Evolutionary conservation across 176 grass and related monocot species (phyloP).

Genomic region (Bothriochloa decipiens): DNA sequence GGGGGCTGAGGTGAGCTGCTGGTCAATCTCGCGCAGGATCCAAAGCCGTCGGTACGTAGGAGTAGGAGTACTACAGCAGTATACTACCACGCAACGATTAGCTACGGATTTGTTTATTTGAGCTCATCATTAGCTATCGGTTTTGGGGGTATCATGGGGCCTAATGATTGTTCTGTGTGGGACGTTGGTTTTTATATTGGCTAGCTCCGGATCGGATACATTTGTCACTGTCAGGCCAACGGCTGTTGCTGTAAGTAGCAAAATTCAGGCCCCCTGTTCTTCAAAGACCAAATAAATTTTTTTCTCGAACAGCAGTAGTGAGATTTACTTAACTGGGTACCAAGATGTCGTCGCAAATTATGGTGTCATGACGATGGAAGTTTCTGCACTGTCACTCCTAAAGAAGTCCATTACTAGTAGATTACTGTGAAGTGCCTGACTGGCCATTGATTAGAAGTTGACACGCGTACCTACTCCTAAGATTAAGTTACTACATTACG

Average conservation of each 20-base stretch:
- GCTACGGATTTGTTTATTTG: not conserved
- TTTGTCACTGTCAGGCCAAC: not conserved
- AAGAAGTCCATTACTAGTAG: not conserved
- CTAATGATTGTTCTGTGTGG: conserved; percentile 30
- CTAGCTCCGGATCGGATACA: not conserved
- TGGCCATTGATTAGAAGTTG: not conserved
- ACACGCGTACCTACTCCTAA: not conserved
- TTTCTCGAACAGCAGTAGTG: not conserved
- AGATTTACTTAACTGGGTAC: not conserved
- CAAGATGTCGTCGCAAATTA: not conserved
- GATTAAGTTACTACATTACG: not conserved
- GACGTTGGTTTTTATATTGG: not conserved
- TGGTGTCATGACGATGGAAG: not conserved
- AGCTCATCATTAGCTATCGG: not conserved
- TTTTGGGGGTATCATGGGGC: conserved; percentile 23
- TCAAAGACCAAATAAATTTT: too few relatives aligned
- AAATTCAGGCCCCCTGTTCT: not conserved
- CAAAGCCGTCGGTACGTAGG: not conserved
- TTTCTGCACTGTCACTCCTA: not conserved
- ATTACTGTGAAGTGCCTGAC: not conserved
- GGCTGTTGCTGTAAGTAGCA: not conserved
- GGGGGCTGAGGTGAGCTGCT: not conserved
- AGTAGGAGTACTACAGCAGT: too few relatives aligned
- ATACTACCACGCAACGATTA: not conserved
- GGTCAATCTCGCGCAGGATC: not conserved